Evolutionary conservation across 2,329 filamentous ascomycete species (phyloP).

Genomic region (Pyrenochaeta sp.): DNA sequence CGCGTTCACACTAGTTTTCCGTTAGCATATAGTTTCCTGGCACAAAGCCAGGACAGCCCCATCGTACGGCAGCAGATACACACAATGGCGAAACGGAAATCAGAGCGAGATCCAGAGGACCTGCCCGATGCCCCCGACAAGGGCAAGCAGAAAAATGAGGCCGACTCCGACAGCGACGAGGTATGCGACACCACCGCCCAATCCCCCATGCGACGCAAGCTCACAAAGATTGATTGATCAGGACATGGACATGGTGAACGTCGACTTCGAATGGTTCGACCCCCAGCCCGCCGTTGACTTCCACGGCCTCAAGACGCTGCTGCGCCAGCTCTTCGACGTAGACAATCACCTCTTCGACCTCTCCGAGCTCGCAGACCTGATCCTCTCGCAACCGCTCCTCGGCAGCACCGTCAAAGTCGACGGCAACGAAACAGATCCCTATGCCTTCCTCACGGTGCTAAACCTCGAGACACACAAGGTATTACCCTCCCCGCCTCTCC

Average conservation of each 20-base stretch:
- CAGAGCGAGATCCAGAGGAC: conserved; percentile 42
- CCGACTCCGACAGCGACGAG: conserved; percentile 49
- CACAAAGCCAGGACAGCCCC: conserved; percentile 5
- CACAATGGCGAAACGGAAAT: conserved; percentile 48
- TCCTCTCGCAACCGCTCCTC: conserved; percentile 84
- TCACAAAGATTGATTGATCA: conserved; percentile 54
- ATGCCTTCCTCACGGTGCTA: conserved; percentile 87
- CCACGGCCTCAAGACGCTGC: conserved; percentile 87
- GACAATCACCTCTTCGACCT: conserved; percentile 87
- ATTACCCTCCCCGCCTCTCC: conserved; percentile 8
- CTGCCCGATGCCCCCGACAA: conserved; percentile 45
- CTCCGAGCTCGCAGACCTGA: conserved; percentile 83
- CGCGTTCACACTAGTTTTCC: too few species aligned
- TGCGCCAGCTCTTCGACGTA: conserved; percentile 90
- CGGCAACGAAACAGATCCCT: conserved; percentile 89
- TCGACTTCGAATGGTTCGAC: conserved; percentile 99
- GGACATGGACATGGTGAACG: conserved; percentile 91
- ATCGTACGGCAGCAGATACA: conserved; percentile 11
- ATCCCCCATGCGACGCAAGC: conserved; percentile 11
- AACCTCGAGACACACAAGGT: conserved; percentile 79
- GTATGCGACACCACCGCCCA: conserved; percentile 26
- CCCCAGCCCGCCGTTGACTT: conserved; percentile 90
- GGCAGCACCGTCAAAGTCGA: conserved; percentile 98
- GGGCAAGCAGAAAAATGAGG: conserved; percentile 38
- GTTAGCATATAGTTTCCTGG: too few species aligned